Conservation (phyloP, 1,139 yeast genomes). For the Citeromyces hawaiiensis region DNA sequence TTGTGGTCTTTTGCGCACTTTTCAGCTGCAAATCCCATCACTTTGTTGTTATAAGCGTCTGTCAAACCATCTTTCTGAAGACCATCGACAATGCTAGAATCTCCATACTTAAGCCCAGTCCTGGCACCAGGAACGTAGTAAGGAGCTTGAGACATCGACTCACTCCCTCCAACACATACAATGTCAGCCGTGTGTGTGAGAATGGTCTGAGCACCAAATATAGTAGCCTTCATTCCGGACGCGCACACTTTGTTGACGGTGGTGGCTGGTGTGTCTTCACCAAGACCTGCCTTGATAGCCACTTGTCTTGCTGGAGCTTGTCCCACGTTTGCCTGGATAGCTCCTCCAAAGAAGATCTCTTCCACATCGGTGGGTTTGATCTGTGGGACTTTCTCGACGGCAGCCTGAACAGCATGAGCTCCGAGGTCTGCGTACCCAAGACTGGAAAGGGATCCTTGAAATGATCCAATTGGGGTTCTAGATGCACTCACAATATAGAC, state of each 20-base stretch:
- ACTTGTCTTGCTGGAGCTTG: constrained; percentile 99
- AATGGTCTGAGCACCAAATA: constrained; percentile 83
- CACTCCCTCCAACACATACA: constrained; percentile 95
- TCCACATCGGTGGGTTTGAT: constrained; percentile 71
- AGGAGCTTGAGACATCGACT: constrained; percentile 93
- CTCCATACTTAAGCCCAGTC: constrained; percentile 83
- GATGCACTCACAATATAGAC: constrained; percentile 87
- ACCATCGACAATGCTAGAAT: constrained; percentile 68
- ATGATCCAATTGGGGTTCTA: constrained; percentile 92
- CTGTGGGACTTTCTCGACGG: constrained; percentile 71
- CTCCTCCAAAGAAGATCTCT: constrained; percentile 89
- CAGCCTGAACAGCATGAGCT: constrained; percentile 82
- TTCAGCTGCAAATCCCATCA: constrained; percentile 97
- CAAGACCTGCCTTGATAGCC: constrained; percentile 79
- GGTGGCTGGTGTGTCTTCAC: constrained; percentile 68
- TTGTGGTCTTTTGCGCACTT: constrained; percentile 73
- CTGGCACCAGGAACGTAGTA: constrained; percentile 84
- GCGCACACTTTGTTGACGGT: constrained; percentile 97
- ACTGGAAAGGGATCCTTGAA: constrained; percentile 73
- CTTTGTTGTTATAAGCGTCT: constrained; percentile 75
- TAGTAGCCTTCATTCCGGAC: constrained; percentile 86
- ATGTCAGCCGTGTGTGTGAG: constrained; percentile 83
- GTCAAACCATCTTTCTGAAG: constrained; percentile 81
- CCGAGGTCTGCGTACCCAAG: constrained; percentile 78
- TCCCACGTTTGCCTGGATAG: constrained; percentile 85